Base-by-base conservation (phyloP, 352 stramenopile genomes). In the Phytophthora cactorum region DNA sequence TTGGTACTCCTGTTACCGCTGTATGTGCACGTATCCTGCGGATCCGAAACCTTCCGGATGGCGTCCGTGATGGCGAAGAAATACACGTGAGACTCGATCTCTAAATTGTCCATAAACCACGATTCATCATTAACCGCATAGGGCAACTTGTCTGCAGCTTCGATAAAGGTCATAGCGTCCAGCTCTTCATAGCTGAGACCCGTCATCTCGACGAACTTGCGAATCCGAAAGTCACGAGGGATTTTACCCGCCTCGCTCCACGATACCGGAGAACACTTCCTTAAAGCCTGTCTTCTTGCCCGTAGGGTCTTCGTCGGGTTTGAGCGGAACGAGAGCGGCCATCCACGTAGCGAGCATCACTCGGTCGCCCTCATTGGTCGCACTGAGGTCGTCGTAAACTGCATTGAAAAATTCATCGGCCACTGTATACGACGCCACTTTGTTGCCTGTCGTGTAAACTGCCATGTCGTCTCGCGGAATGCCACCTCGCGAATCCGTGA, bases 151-250 rank as follows among this genome's bases (percentile, higher is more conserved):
- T 69, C 83, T 34, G 44, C 83, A 41, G 84, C 71, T 46, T 86
- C 76, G 4, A 85, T 34, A 39, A 90, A 81, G 9, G 50, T 80
- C 66, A 90, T 73, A 1, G 59, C 74, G n/a, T 81, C 63, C 17
- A 92, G 64, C 5, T 82, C 68, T 14, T 68, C 47, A 65, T 81
- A 77, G 12, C 52, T 75, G 9, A 78, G 67, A 11, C 74, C 71
- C 5, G 76, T 86, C 46, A 88, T 77, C 63, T 90, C 84, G 22
- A 71, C 65, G 41, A 92, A 90, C 68, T 90, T 90, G 15, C 72
- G 70, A 41, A 89, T 74, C 4, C 83, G 81, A 55, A 78, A 91
- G 62, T 86, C 70, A 2, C 77, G 78, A 9, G 81, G 79, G 6
- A 86, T 57, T 54, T 72, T 70, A 8, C 59, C 69, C 80, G 14